These are phyloP conservation scores for Theileria sp. DNA, from an alignment of 169 alveolate genomes.

Conservation along the genomic window DNA sequence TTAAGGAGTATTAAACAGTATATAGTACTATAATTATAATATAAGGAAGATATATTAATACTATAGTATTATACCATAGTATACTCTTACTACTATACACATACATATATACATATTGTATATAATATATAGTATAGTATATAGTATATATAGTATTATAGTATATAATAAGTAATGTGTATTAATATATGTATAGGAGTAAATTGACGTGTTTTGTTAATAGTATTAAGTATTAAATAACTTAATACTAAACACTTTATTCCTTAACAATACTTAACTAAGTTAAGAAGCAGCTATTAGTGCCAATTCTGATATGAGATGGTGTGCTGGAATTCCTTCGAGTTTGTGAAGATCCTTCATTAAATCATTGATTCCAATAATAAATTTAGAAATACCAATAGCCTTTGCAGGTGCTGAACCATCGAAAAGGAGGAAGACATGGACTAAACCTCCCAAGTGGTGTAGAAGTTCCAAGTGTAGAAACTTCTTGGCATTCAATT, in stretches of 20 bases:
- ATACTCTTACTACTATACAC: too few relatives aligned
- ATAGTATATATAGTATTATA: too few relatives aligned
- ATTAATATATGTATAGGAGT: neutral
- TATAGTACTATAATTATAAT: too few relatives aligned
- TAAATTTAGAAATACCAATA: neutral
- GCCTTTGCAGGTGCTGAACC: neutral
- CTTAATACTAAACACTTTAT: neutral
- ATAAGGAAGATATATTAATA: too few relatives aligned
- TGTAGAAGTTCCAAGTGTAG: neutral
- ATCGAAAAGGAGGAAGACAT: neutral
- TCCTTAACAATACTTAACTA: too few relatives aligned
- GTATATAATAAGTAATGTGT: too few relatives aligned
- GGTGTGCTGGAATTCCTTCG: neutral
- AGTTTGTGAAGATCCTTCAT: neutral
- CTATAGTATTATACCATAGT: too few relatives aligned
- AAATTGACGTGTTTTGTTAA: neutral
- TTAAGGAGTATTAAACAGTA: too few relatives aligned
- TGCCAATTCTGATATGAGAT: neutral
- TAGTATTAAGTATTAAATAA: neutral
- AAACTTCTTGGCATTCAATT: neutral
- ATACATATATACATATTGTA: too few relatives aligned
- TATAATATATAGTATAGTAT: too few relatives aligned
- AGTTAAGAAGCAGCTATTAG: too few relatives aligned
- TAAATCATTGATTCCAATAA: neutral
- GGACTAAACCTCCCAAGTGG: neutral